Base-by-base conservation (phyloP, 1,284 basidiomycete species). In the Macrocybe sp. region DNA sequence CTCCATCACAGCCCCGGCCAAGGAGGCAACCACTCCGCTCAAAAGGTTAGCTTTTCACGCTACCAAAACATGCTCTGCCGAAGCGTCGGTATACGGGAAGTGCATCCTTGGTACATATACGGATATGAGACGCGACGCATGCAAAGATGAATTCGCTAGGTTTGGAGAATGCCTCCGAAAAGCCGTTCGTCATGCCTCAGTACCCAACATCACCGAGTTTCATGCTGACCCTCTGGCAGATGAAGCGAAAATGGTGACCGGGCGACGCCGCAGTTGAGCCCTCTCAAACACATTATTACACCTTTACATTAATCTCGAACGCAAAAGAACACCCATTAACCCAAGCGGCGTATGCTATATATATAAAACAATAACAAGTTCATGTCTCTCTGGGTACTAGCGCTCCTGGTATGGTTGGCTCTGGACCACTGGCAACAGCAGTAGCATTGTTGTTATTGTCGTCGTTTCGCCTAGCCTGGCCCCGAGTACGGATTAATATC, bases 81-180 rank as follows among this genome's bases (percentile, higher is more conserved):
- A 90, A 55, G 90, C 90, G 30, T 70, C 78, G 7, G 68, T 63
- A 8, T 94, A 94, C 59, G 91, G 89, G 22, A 83, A 83, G 63
- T 94, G 91, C 60, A 81, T 94, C 28, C 65, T 84, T 12, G 76
- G 78, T 3, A 79, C 77, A 2, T 91, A 92, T 65, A 82, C 79
- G 14, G 89, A 93, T 57, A 80, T 89, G 9, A 77, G 70, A 52
- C 84, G 84, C 64, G 86, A 90, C 58, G 75, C 78, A 48, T 94
- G 91, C 67, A 79, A 81, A 49, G 75, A 78, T 9, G 89, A 93
- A 64, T 94, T 92, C 54, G 73, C 73, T 5, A 76, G 76, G 53
- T 94, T 94, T 60, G 83, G 81, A 33, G 66, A 75, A 40, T 93
- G 90, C 63, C 62, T 92, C 39, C 79, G 81, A 41, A 72, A 79